Base-by-base conservation (phyloP, 2,329 filamentous ascomycete genomes). In the Fusarium torreyae region DNA sequence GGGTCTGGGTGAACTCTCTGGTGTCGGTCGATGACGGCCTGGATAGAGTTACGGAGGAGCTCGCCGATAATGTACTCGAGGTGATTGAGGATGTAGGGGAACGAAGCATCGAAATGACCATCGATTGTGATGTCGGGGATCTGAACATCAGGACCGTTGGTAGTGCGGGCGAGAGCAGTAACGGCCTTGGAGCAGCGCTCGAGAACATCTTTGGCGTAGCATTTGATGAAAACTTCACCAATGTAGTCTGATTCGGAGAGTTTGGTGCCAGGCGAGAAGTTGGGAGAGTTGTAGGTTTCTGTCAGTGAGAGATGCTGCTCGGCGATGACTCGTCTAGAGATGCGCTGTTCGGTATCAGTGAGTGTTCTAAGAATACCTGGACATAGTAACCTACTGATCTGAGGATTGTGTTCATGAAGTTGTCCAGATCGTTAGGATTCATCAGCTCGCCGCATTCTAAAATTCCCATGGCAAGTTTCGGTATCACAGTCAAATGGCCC, bases 41-140 rank as follows among this genome's bases (percentile, higher is more conserved):
- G 94, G 17, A 99, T 93, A 1, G 94, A 97, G 81, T 99, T 99
- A 38, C 96, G 91, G 24, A 99, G 85, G 22, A 99, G 89, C 82
- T 99, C 96, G 52, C 96, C 94, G 59, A 99, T 88, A 73, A 99
- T 98, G 81, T 99, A 99, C 81, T 99, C 95, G 52, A 99, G 87
- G 78, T 98, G 96, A 76, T 91, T 96, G 52, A 97, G 88, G 69
- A 99, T 98, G 76, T 98, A 99, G 2, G 97, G 96, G 76, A 99
- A 99, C 33, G 91, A 97, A 6, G 94, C 94, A 31, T 93, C 89
- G 4, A 96, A 85, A 77, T 99, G 94, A 22, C 97, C 96, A 66
- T 92, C 87, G 59, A 99, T 86, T 46, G 87, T 88, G 79, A 99
- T 92, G 68, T 94, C 89, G 7, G 96, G 96, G 3, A 99, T 87